Conservation (phyloP, 495 filamentous ascomycete species). For the Trichocladium uniseriatum region DNA sequence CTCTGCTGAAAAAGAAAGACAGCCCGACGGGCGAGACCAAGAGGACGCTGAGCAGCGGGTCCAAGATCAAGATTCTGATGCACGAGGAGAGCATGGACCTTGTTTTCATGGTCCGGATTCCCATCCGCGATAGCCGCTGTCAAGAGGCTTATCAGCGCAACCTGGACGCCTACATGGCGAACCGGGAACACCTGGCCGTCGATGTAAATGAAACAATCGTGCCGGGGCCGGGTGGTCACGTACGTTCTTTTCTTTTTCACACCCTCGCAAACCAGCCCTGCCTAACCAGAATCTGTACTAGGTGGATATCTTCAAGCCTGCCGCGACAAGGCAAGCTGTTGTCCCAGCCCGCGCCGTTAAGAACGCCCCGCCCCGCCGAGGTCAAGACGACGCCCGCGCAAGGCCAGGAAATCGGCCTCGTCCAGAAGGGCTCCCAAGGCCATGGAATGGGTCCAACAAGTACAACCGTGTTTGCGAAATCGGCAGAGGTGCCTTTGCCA, state of each 20-base stretch:
- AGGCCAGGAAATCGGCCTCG: neutral
- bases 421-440: constrained; percentile 26
- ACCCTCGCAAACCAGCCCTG: neutral
- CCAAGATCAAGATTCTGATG: constrained; percentile 61
- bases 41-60: constrained; percentile 62
- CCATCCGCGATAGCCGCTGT: constrained; percentile 51
- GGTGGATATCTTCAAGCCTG: constrained; percentile 26
- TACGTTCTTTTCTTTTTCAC: constrained; percentile 14
- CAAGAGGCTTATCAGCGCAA: constrained; percentile 51
- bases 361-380: constrained; percentile 2
- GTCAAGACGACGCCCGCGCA: neutral
- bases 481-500: constrained; percentile 89
- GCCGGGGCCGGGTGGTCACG: constrained; percentile 39
- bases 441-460: constrained; percentile 72
- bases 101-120: constrained; percentile 79
- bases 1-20: constrained; percentile 44
- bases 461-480: constrained; percentile 77
- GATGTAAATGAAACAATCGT: constrained; percentile 35
- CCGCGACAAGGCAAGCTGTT: constrained; percentile 1
- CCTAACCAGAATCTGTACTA: constrained; percentile 1
- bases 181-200: constrained; percentile 8
- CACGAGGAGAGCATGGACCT: constrained; percentile 41
- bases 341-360: neutral
- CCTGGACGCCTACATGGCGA: constrained; percentile 43
- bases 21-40: constrained; percentile 27